A percentile compares a stretch with the other conserved stretches of the same genome.
Evolutionary conservation across 441 rosid genomes (phyloP).

Genomic region (Pelargonium exstipulatum): DNA sequence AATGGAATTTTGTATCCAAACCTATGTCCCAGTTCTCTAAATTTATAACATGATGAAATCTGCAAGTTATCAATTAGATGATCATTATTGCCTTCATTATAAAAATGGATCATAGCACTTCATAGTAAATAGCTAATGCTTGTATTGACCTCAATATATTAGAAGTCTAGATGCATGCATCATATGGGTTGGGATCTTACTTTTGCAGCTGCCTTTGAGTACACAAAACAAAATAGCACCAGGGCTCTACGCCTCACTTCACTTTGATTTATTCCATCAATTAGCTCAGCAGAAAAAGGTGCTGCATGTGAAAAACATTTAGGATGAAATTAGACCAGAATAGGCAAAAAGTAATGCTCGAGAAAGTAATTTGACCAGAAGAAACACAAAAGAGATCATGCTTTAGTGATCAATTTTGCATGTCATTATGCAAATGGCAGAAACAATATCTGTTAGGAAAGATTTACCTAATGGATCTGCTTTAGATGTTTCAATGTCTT

Average conservation of each 20-base stretch:
- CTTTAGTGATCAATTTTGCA: not conserved
- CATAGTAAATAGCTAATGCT: not conserved
- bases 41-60: too few species aligned
- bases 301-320: constrained; percentile 37
- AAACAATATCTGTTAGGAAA: not conserved
- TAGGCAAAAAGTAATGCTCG: not conserved
- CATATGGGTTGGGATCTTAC: constrained; percentile 34
- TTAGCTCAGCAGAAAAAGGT: constrained; percentile 57
- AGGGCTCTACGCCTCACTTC: constrained; percentile 75
- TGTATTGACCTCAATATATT: not conserved
- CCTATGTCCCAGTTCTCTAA: too few species aligned
- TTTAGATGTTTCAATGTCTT: constrained; percentile 44
- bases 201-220: constrained; percentile 59
- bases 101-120: not conserved
- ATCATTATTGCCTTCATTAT: not conserved
- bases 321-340: constrained; percentile 12
- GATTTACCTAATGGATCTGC: constrained; percentile 66
- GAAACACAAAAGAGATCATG: not conserved
- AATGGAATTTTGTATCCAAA: too few species aligned
- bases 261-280: constrained; percentile 82
- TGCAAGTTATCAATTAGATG: not conserved
- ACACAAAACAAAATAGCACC: constrained; percentile 61
- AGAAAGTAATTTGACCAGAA: constrained; percentile 1
- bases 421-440: not conserved
- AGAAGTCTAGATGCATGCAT: not conserved